Base-by-base conservation (phyloP, 129 eudicot genomes). In the Silybum marianum region DNA sequence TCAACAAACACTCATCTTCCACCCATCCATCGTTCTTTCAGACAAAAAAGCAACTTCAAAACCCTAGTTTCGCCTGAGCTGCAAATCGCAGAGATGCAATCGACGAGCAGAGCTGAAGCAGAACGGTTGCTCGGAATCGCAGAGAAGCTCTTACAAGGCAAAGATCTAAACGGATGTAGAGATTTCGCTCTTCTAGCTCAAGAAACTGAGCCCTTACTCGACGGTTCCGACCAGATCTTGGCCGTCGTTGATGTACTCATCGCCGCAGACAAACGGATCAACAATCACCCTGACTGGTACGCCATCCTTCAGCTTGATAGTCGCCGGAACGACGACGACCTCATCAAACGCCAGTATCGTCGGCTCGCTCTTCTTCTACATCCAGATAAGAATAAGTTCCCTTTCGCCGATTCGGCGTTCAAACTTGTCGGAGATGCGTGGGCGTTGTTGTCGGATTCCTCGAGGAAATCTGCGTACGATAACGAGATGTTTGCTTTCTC, bases 181-280 rank as follows among this genome's bases (percentile, higher is more conserved):
- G 97, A 92, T 67, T 95, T 95, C 85, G 97, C 99, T 65, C 80
- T 89, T 19, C 60, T 92, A 4, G 99, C 99, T 10, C 98, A 92
- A 69, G 99, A 95, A 75, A 90, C 97, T 10, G 99, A 93, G 66
- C 97, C 99, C 1, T 73, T 92, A 0, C 90, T 95, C 72, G 99
- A 92, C 24, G 97, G 94, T 3, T 80, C 95, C 72, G 97, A 95
- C 77, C 99, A 90, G 91, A 95, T 95, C 91, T 74, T 95, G 18
- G 99, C 97, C 23, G 85, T 95, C 2, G 87, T 88, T 13, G 99
- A 95, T 9, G 97, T 92, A 9, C 90, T 95, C 38, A 44, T 85
- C 63, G 98, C 99, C 67, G 81, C 94, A 76, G 99, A 95, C 0
- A 88, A 83, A 62, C 85, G 87, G 46, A 62, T 89, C 83, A 80